phyloP scores from a whole-genome alignment of 768 basidiomycete genomes.

The Lyophyllum semitale region DNA sequence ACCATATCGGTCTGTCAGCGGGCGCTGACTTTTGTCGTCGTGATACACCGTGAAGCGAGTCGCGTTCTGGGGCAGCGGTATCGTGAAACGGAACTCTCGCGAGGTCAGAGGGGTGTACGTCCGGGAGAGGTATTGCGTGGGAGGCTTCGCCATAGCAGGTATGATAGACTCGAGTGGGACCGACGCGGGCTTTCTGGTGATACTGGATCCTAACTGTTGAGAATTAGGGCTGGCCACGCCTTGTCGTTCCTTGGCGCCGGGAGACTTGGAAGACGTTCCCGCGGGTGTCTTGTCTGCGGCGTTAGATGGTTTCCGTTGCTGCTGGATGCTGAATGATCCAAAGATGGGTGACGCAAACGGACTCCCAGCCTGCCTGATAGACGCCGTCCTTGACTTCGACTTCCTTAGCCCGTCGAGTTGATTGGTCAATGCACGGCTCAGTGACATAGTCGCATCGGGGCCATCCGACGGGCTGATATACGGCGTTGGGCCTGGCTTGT shows the following conservation, averaged over 20 bases:
- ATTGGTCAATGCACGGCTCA: conserved; percentile 48
- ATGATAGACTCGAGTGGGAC: conserved; percentile 85
- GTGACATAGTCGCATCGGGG: conserved; percentile 43
- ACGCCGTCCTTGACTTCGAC: conserved; percentile 34
- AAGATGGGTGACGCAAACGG: conserved; percentile 61
- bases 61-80: conserved; percentile 58
- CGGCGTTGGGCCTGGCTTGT: conserved; percentile 38
- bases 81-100: conserved; percentile 72
- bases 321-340: conserved; percentile 57
- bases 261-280: conserved; percentile 18
- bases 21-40: conserved; percentile 53
- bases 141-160: conserved; percentile 76
- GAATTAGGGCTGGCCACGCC: conserved; percentile 17
- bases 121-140: conserved; percentile 80
- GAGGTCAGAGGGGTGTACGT: conserved; percentile 74
- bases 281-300: conserved; percentile 10
- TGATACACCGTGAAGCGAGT: conserved; percentile 54
- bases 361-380: conserved; percentile 35
- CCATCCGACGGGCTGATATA: conserved; percentile 44
- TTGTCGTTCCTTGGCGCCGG: conserved; percentile 30
- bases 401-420: conserved; percentile 32
- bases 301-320: conserved; percentile 42
- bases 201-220: conserved; percentile 10
- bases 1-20: conserved; percentile 84
- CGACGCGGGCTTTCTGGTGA: conserved; percentile 35